Evolutionary conservation across 305 asterid genomes (phyloP).

Genomic region (Caryopteris hybrid): DNA sequence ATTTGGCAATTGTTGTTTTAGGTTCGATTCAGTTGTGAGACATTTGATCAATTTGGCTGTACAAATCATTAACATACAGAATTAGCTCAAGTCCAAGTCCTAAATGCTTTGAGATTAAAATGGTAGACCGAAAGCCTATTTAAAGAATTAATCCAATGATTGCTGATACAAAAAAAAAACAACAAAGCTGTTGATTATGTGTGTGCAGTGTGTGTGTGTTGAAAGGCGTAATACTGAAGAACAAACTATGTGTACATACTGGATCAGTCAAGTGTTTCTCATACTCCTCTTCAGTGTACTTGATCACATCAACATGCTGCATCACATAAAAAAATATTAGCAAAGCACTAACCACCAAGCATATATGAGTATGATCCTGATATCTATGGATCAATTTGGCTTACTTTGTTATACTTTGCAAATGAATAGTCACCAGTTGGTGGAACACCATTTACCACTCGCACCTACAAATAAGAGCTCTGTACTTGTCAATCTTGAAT

Average conservation of each 20-base stretch:
- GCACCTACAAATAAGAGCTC: conserved; percentile 53
- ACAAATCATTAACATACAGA: neutral
- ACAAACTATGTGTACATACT: conserved; percentile 42
- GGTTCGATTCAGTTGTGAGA: neutral
- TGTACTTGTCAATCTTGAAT: conserved; percentile 1
- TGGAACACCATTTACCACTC: conserved; percentile 89
- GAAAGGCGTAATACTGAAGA: neutral
- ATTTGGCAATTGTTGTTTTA: neutral
- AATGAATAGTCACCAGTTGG: conserved; percentile 94
- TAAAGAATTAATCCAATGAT: neutral
- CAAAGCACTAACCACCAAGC: conserved; percentile 13
- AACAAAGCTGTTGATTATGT: neutral
- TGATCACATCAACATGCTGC: conserved; percentile 89
- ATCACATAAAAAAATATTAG: conserved; percentile 20
- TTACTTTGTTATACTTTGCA: conserved; percentile 91
- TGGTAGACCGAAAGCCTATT: neutral
- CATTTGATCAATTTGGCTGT: neutral
- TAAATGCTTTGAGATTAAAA: neutral
- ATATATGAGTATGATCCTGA: neutral
- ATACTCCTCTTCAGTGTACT: conserved; percentile 93
- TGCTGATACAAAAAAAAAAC: neutral
- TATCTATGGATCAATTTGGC: neutral
- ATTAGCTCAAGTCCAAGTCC: too few relatives aligned
- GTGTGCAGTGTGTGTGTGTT: too few relatives aligned
- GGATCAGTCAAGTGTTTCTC: conserved; percentile 73